Conservation (phyloP, 257 asterid species). For the Plantago major region DNA sequence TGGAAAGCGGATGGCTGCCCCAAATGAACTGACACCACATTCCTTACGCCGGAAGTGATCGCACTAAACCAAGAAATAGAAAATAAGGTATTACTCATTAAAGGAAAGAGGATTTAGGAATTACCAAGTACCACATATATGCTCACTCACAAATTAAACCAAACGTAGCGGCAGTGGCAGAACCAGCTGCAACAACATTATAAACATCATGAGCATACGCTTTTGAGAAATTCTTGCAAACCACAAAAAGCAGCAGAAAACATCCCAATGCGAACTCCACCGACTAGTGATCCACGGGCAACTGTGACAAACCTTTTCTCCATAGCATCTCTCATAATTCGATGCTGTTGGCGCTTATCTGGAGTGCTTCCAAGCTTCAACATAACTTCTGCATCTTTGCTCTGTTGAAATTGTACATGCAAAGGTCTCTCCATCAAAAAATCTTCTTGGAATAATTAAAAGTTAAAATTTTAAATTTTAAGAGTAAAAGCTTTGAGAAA, state of each 20-base stretch:
- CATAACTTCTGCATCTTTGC: slow-evolving; percentile 97
- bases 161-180: slow-evolving; percentile 88
- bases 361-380: slow-evolving; percentile 96
- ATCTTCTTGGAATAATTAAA: slow-evolving; percentile 10
- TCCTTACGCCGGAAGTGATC: slow-evolving; percentile 90
- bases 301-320: slow-evolving; percentile 89
- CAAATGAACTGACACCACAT: slow-evolving; percentile 80
- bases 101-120: slow-evolving; percentile 11
- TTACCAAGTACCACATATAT: background rate
- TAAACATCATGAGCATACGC: slow-evolving; percentile 81
- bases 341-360: slow-evolving; percentile 91
- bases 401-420: slow-evolving; percentile 39
- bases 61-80: slow-evolving; percentile 52
- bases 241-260: slow-evolving; percentile 86
- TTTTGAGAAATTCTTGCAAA: slow-evolving; percentile 76
- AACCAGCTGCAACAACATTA: slow-evolving; percentile 93
- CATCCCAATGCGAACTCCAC: slow-evolving; percentile 96
- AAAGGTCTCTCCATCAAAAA: slow-evolving; percentile 18
- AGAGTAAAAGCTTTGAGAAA: background rate
- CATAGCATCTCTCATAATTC: slow-evolving; percentile 97
- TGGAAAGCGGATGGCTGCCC: slow-evolving; percentile 89
- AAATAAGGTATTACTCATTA: slow-evolving; percentile 11
- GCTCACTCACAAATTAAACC: slow-evolving; percentile 72
- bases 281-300: slow-evolving; percentile 90
- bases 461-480: background rate